Conservation (phyloP, 768 basidiomycete genomes). For the Tricholoma terreum region DNA sequence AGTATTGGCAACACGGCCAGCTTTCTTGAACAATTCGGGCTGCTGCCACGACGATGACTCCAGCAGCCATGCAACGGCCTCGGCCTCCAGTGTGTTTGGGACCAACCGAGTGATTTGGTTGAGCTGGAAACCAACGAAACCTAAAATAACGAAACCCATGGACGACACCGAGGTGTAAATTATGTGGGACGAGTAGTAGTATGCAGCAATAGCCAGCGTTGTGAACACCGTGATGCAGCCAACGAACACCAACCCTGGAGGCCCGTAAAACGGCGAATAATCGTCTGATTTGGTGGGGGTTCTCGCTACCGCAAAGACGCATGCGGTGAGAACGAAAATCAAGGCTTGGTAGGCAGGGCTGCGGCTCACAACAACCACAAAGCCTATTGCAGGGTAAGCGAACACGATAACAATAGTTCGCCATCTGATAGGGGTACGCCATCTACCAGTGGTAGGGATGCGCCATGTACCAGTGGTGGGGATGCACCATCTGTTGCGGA, state of each 20-base stretch:
- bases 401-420: not conserved
- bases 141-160: not conserved
- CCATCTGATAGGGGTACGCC: not conserved
- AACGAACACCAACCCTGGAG: not conserved
- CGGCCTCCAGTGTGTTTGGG: not conserved
- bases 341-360: not conserved
- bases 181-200: not conserved
- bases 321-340: not conserved
- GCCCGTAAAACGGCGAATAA: not conserved
- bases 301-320: not conserved
- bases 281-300: not conserved
- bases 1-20: not conserved
- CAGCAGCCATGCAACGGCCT: not conserved
- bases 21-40: not conserved
- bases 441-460: too few species aligned
- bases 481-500: too few species aligned
- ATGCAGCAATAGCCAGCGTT: not conserved
- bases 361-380: not conserved
- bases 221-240: not conserved
- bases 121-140: too few species aligned
- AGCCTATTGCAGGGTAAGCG: not conserved
- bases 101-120: not conserved
- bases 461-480: too few species aligned
- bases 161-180: not conserved
- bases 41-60: not conserved